These are phyloP conservation scores for Wilhelminamyces savonicus DNA, from an alignment of 805 yeast genomes.

Conservation along the genomic window DNA sequence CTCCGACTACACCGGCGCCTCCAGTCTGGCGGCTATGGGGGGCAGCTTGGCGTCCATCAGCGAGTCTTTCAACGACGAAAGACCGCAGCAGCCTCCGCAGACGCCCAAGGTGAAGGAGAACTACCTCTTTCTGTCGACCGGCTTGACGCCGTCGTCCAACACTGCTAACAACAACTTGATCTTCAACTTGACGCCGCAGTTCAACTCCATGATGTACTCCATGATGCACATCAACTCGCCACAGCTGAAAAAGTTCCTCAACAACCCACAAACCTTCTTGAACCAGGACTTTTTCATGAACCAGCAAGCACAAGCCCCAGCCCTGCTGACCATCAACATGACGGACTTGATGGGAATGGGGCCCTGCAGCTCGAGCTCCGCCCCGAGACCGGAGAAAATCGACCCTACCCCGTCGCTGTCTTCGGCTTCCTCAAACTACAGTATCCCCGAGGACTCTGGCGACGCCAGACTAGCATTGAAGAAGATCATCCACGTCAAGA, in stretches of 20 bases:
- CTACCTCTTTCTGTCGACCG: slow-evolving; percentile 16
- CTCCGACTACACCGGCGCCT: neutral
- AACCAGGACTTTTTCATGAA: slow-evolving; percentile 24
- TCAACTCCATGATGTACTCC: slow-evolving; percentile 34
- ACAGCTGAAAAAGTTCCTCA: slow-evolving; percentile 12
- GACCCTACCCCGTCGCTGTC: slow-evolving; percentile 2
- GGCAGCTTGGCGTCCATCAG: neutral
- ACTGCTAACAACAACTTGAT: slow-evolving; percentile 8
- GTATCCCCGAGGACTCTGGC: slow-evolving; percentile 20
- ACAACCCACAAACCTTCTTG: slow-evolving; percentile 12
- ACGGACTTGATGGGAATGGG: slow-evolving; percentile 13
- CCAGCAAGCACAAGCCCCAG: slow-evolving; percentile 1
- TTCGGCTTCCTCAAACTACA: slow-evolving; percentile 4
- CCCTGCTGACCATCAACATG: slow-evolving; percentile 9
- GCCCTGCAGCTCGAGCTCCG: too few relatives aligned
- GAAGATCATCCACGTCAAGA: slow-evolving; percentile 28
- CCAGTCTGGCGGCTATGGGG: too few relatives aligned
- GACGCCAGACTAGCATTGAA: slow-evolving; percentile 34
- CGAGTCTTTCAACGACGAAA: too few relatives aligned
- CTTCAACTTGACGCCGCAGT: slow-evolving; percentile 34
- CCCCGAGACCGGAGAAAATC: too few relatives aligned
- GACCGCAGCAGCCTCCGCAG: slow-evolving; percentile 17
- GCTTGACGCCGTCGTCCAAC: slow-evolving; percentile 27
- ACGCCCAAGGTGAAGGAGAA: slow-evolving; percentile 30
- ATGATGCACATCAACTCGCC: slow-evolving; percentile 30